These are phyloP conservation scores for Pichia sp. DNA, from an alignment of 1,139 yeast species.

Conservation along the genomic window DNA sequence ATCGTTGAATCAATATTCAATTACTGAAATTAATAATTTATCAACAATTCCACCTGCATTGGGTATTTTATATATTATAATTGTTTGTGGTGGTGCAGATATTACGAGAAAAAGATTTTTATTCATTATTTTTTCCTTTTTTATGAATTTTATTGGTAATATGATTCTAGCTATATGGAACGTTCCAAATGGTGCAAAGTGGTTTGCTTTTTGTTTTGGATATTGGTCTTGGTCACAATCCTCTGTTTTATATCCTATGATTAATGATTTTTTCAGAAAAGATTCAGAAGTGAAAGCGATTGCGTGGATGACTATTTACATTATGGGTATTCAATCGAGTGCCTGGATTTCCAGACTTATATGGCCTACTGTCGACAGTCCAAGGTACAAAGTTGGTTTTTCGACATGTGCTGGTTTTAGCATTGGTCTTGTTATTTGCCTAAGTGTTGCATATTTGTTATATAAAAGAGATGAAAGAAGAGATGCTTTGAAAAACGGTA, in stretches of 20 bases:
- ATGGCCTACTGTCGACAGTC: conserved; percentile 49
- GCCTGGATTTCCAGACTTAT: conserved; percentile 41
- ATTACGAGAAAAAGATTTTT: conserved; percentile 41
- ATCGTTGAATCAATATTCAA: conserved; percentile 37
- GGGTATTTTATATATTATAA: conserved; percentile 42
- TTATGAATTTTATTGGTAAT: conserved; percentile 34
- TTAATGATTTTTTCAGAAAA: conserved; percentile 40
- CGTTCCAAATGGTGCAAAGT: conserved; percentile 40
- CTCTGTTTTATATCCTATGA: conserved; percentile 40
- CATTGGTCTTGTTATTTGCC: conserved; percentile 17
- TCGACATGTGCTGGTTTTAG: conserved; percentile 29
- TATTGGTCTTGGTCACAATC: conserved; percentile 45
- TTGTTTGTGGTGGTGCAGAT: conserved; percentile 45
- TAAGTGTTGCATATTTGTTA: conserved; percentile 43
- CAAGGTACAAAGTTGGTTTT: conserved; percentile 45
- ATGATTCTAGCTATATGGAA: conserved; percentile 42
- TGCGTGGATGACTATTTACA: conserved; percentile 39
- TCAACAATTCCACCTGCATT: conserved; percentile 47
- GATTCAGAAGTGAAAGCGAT: conserved; percentile 42
- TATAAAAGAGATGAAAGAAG: conserved; percentile 53
- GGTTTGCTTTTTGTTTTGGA: conserved; percentile 44
- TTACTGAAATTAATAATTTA: conserved; percentile 35
- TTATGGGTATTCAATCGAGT: conserved; percentile 37
- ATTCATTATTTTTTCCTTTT: conserved; percentile 39
- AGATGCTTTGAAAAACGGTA: conserved; percentile 48